These are phyloP conservation scores for Pythium rishiriense DNA, from an alignment of 352 stramenopile genomes.

Conservation along the genomic window DNA sequence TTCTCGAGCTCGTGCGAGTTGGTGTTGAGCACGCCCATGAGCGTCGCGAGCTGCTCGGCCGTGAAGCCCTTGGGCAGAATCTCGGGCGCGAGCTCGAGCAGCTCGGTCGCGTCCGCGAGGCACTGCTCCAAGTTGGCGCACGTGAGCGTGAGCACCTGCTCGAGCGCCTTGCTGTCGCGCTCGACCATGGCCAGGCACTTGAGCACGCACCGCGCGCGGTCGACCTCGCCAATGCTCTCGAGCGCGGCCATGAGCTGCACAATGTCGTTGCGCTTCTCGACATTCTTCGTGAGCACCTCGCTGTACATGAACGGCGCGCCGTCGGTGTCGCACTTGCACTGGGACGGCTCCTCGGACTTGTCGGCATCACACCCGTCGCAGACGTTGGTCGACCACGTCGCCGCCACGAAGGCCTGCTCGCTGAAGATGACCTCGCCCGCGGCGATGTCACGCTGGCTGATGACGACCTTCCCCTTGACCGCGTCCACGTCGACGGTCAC, in stretches of 20 bases:
- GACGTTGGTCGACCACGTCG: conserved; percentile 65
- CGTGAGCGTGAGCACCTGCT: conserved; percentile 46
- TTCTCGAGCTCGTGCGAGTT: conserved; percentile 79
- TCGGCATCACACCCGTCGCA: conserved; percentile 56
- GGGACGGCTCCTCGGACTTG: conserved; percentile 21
- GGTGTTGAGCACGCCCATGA: conserved; percentile 75
- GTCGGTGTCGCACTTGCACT: conserved; percentile 35
- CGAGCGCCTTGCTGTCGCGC: conserved; percentile 40
- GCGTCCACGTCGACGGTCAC: conserved; percentile 51
- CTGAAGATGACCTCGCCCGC: conserved; percentile 74
- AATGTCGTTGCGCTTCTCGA: conserved; percentile 47
- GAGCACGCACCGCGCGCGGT: conserved; percentile 70
- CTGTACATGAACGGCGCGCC: conserved; percentile 43
- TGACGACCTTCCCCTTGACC: conserved; percentile 65
- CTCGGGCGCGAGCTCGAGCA: conserved; percentile 48
- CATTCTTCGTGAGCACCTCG: conserved; percentile 39
- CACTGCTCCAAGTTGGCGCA: conserved; percentile 48
- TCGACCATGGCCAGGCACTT: conserved; percentile 68
- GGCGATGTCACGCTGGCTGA: conserved; percentile 48
- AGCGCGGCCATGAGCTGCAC: conserved; percentile 52
- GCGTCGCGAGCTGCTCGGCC: conserved; percentile 55
- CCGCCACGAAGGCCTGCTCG: conserved; percentile 73
- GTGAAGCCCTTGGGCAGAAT: conserved; percentile 58
- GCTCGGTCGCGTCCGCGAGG: conserved; percentile 37
- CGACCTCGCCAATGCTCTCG: conserved; percentile 67